Conservation (phyloP, 2,329 filamentous ascomycete species). For the Colletotrichum aenigma region DNA sequence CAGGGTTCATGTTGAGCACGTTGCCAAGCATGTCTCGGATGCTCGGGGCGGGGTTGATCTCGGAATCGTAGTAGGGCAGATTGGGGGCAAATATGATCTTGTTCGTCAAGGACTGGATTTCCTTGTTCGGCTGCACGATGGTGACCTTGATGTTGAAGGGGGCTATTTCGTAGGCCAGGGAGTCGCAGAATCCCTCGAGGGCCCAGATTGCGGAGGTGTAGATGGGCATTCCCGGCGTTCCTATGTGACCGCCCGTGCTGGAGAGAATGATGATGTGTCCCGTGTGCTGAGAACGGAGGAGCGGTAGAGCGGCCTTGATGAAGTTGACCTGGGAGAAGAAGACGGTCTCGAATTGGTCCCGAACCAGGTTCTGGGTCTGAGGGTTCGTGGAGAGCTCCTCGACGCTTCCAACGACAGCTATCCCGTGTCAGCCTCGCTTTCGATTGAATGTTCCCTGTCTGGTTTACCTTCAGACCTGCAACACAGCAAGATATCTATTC, state of each 20-base stretch:
- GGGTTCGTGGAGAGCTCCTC: conserved; percentile 83
- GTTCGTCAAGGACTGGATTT: conserved; percentile 87
- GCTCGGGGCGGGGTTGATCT: conserved; percentile 76
- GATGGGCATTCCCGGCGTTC: conserved; percentile 88
- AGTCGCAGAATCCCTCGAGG: conserved; percentile 94
- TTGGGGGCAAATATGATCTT: conserved; percentile 83
- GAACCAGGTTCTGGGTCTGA: conserved; percentile 77
- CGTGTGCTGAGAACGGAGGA: conserved; percentile 78
- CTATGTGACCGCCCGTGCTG: conserved; percentile 89
- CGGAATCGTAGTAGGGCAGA: conserved; percentile 67
- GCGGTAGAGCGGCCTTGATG: conserved; percentile 85
- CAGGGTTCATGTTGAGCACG: conserved; percentile 77
- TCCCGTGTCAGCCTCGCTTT: neutral
- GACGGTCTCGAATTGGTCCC: conserved; percentile 91
- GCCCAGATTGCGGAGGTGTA: conserved; percentile 95
- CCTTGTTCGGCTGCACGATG: conserved; percentile 93
- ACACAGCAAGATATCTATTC: conserved; percentile 88
- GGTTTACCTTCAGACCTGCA: conserved; percentile 82
- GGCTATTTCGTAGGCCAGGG: conserved; percentile 92
- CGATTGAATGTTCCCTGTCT: neutral
- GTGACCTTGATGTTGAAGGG: conserved; percentile 97
- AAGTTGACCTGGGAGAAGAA: conserved; percentile 97
- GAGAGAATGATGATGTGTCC: conserved; percentile 92
- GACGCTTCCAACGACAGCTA: conserved; percentile 86
- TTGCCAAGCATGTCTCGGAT: conserved; percentile 83